Evolutionary conservation across 257 asterid genomes (phyloP).

Genomic region (Solanum chaucha): DNA sequence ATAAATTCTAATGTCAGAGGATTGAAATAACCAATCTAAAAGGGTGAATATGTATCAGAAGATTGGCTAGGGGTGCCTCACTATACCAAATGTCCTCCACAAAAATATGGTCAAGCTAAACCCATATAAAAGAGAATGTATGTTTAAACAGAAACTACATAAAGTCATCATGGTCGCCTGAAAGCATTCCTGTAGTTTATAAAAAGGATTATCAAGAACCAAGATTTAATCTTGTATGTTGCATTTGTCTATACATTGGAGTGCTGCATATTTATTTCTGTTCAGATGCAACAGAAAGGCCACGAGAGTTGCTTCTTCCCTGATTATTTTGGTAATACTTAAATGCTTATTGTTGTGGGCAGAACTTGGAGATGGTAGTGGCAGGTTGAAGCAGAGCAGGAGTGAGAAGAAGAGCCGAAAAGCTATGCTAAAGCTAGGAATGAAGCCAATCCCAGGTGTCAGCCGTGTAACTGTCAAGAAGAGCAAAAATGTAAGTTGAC

Average conservation of each 20-base stretch:
- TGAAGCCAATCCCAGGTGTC: constrained; percentile 55
- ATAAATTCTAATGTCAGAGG: neutral
- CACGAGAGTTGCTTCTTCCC: neutral
- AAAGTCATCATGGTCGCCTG: neutral
- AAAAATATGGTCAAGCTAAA: neutral
- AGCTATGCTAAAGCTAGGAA: constrained; percentile 68
- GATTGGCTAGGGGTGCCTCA: neutral
- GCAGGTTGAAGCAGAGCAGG: constrained; percentile 60
- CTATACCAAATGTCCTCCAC: neutral
- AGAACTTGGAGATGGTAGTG: constrained; percentile 46
- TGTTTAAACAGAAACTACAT: neutral
- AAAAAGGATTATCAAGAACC: neutral
- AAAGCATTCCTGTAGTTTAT: neutral
- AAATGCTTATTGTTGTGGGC: neutral
- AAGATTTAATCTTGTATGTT: neutral
- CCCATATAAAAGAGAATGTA: neutral
- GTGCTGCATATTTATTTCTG: neutral
- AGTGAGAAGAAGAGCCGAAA: constrained; percentile 66
- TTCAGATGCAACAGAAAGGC: neutral
- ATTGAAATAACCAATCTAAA: neutral
- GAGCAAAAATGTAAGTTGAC: constrained; percentile 46
- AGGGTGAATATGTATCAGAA: neutral
- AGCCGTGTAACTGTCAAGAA: constrained; percentile 64
- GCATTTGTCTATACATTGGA: neutral
- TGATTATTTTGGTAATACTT: neutral